phyloP scores from a whole-genome alignment of 106 monocot genomes.

The Dioscorea dumetorum region DNA sequence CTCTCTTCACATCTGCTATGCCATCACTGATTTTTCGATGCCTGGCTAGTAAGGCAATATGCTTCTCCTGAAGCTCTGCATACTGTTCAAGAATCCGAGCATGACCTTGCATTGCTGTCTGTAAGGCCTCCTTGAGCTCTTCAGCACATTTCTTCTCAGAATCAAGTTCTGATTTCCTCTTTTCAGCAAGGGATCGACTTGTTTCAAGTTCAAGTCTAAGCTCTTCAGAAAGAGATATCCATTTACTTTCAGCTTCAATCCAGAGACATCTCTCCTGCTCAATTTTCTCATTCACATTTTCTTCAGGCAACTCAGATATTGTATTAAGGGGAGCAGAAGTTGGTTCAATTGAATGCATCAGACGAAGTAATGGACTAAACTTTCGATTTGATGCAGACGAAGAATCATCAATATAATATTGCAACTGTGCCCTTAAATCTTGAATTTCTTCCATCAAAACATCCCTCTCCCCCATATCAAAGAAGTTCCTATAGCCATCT shows the following conservation, averaged over 20 bases:
- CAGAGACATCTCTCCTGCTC: conserved; percentile 48
- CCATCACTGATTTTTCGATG: conserved; percentile 82
- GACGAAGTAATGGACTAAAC: conserved; percentile 33
- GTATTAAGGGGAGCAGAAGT: conserved; percentile 11
- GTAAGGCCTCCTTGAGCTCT: conserved; percentile 90
- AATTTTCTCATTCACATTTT: conserved; percentile 24
- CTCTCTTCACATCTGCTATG: conserved; percentile 70
- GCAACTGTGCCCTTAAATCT: conserved; percentile 80
- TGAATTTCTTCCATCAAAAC: conserved; percentile 89
- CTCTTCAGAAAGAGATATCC: conserved; percentile 76
- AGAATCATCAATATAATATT: conserved; percentile 55
- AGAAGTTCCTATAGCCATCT: conserved; percentile 65
- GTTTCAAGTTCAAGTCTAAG: conserved; percentile 74
- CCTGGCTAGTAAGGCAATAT: conserved; percentile 65
- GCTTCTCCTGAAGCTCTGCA: conserved; percentile 93
- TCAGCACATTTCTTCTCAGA: conserved; percentile 77
- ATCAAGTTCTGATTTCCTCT: conserved; percentile 62
- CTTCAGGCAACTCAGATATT: conserved; percentile 31
- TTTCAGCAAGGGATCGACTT: conserved; percentile 47
- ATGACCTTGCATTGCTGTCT: conserved; percentile 84
- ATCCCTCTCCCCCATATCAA: conserved; percentile 79
- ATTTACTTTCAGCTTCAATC: conserved; percentile 76
- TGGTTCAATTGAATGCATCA: conserved; percentile 26
- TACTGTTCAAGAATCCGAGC: conserved; percentile 88
- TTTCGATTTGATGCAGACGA: conserved; percentile 26